Evolutionary conservation across 495 filamentous ascomycete genomes (phyloP), one percentile per base, ranked within the genome.

Genomic region (Oleoguttula mirabilis): DNA sequence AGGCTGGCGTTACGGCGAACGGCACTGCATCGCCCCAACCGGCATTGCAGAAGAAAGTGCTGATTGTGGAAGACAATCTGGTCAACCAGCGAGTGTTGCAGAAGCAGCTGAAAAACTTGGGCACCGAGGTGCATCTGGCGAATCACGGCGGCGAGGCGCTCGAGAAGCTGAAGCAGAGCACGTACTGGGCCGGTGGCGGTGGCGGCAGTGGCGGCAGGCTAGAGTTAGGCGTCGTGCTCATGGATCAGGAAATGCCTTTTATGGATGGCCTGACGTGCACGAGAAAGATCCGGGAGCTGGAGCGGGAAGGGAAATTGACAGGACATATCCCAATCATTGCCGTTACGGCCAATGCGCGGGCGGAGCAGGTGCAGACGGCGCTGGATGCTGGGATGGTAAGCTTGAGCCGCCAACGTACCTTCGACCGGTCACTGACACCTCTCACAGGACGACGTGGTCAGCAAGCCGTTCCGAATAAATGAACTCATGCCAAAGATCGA

Each of bases 181-280:
- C 45, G 40, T 59, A 59, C 48, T 56, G 57, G 56, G 43, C 51
- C 39, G 51, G 20, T 21, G 24, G 21, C 36, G 45, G 32, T 1
- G n/a, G 45, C 21, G 30, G 19, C 39, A 50, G 45, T 46, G 60
- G 54, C 40, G 53, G 48, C 40, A 55, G 51, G 39, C 21, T 66
- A 22, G 53, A 66, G 35, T 58, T 84, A 8, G 72, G 73, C 36
- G 71, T 86, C 32, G 73, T 87, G 15, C 62, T 87, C 3, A 85
- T 85, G 80, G 84, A 88, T 52, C 76, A 84, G 37, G 82, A 87
- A 53, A 88, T 88, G 84, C 84, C 84, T 0, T 62, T 87, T 11
- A 85, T 86, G 75, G 77, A 88, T 55, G 84, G 84, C 8, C 70
- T 79, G 19, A 74, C 74, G 15, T 81, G 80, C 43, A 77, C 81